These are phyloP conservation scores for Saccharomycopsis synnaedendra DNA, from an alignment of 805 yeast genomes.

Conservation along the genomic window DNA sequence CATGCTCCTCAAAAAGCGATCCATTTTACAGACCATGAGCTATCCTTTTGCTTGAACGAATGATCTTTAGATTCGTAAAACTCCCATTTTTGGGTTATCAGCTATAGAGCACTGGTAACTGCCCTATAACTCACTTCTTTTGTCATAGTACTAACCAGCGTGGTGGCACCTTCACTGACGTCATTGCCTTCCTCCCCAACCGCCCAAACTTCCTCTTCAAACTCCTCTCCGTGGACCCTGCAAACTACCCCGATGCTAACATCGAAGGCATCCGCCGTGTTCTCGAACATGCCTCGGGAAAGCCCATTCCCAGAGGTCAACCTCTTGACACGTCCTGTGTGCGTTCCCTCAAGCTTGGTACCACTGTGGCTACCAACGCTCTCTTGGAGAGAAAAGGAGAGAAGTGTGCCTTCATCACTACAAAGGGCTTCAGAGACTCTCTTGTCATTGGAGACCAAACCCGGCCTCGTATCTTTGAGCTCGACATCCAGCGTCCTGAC, in stretches of 20 bases:
- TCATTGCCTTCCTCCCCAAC: slow-evolving; percentile 39
- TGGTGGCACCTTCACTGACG: slow-evolving; percentile 91
- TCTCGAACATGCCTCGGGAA: slow-evolving; percentile 46
- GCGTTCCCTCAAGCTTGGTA: slow-evolving; percentile 74
- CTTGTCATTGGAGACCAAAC: slow-evolving; percentile 83
- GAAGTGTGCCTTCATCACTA: slow-evolving; percentile 71
- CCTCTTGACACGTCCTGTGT: slow-evolving; percentile 54
- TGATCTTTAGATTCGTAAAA: too few relatives aligned
- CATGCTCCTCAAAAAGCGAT: too few relatives aligned
- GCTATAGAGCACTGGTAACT: too few relatives aligned
- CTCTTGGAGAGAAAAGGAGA: slow-evolving; percentile 89
- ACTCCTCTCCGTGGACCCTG: slow-evolving; percentile 78
- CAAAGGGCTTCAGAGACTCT: slow-evolving; percentile 81
- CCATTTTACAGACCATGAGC: too few relatives aligned
- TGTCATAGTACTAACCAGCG: slow-evolving; percentile 23
- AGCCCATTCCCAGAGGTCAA: slow-evolving; percentile 43
- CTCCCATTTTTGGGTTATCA: too few relatives aligned
- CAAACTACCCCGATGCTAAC: slow-evolving; percentile 83
- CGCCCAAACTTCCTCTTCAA: slow-evolving; percentile 59
- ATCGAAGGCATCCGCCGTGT: slow-evolving; percentile 81
- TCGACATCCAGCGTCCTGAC: slow-evolving; percentile 60
- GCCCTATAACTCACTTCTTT: too few relatives aligned
- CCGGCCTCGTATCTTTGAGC: slow-evolving; percentile 80
- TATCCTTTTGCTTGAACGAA: too few relatives aligned
- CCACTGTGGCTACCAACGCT: slow-evolving; percentile 95